Conservation (phyloP, 495 filamentous ascomycete species). For the Friedmanniomyces endolithicus region DNA sequence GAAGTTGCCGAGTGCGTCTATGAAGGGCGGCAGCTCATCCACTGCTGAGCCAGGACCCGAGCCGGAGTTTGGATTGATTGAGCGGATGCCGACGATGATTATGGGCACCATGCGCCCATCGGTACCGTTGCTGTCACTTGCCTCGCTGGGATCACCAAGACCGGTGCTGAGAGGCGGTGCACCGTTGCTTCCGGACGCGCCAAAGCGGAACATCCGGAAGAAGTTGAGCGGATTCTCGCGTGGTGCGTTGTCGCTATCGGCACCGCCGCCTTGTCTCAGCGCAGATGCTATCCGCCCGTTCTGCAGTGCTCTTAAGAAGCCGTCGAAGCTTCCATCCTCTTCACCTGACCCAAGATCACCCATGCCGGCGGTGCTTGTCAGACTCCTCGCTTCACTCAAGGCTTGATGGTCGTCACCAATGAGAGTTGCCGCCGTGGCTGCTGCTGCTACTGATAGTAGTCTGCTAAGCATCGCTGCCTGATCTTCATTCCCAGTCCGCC, state of each 20-base stretch:
- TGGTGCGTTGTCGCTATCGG: constrained; percentile 21
- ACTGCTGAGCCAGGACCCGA: constrained; percentile 29
- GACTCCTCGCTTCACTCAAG: constrained; percentile 28
- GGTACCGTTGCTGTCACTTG: constrained; percentile 34
- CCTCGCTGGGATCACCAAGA: constrained; percentile 25
- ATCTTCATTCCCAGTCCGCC: constrained; percentile 27
- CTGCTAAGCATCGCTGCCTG: constrained; percentile 35
- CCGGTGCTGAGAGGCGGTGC: constrained; percentile 9
- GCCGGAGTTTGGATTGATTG: constrained; percentile 42
- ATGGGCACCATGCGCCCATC: constrained; percentile 55
- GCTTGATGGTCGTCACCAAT: constrained; percentile 34
- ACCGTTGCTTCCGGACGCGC: constrained; percentile 17
- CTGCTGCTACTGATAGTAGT: constrained; percentile 35
- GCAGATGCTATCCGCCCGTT: constrained; percentile 36
- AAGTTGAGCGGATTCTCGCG: constrained; percentile 32
- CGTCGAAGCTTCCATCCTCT: constrained; percentile 37
- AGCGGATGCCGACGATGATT: constrained; percentile 62
- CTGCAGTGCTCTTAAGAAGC: constrained; percentile 33
- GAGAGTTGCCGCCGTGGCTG: constrained; percentile 35
- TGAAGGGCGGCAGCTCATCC: constrained; percentile 47
- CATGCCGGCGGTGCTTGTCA: constrained; percentile 13
- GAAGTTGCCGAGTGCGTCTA: constrained; percentile 44
- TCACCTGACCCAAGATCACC: constrained; percentile 20
- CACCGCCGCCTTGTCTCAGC: constrained; percentile 26
- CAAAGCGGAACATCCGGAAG: constrained; percentile 39